Evolutionary conservation across 2,329 filamentous ascomycete species (phyloP).

Genomic region (Fusarium camptoceras): DNA sequence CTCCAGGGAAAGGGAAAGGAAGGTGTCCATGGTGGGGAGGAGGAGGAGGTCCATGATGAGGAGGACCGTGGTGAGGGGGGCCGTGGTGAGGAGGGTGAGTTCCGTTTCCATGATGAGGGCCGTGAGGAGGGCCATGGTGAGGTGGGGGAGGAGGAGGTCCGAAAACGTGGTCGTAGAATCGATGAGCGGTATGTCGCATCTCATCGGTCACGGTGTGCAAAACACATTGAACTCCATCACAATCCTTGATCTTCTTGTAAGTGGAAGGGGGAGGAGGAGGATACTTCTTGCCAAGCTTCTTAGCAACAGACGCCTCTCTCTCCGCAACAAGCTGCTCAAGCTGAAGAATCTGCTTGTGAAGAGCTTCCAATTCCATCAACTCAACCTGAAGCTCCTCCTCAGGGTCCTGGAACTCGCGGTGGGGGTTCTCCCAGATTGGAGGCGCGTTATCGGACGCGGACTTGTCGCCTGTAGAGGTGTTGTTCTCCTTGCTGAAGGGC

Average conservation of each 20-base stretch:
- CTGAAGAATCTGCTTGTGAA: conserved; percentile 56
- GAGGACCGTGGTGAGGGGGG: conserved; percentile 44
- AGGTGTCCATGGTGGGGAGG: conserved; percentile 31
- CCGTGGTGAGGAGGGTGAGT: conserved; percentile 39
- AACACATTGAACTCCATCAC: conserved; percentile 52
- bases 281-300: conserved; percentile 49
- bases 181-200: conserved; percentile 50
- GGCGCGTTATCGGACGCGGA: conserved; percentile 2
- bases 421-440: conserved; percentile 25
- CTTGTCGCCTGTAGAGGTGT: conserved; percentile 6
- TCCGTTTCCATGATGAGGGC: conserved; percentile 33
- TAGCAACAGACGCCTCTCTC: conserved; percentile 56
- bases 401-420: conserved; percentile 45
- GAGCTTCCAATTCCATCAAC: conserved; percentile 58
- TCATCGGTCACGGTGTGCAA: conserved; percentile 54
- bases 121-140: conserved; percentile 19
- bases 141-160: conserved; percentile 26
- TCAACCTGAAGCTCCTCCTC: conserved; percentile 55
- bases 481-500: conserved; percentile 42
- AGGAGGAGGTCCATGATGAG: conserved; percentile 35
- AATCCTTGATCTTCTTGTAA: conserved; percentile 34
- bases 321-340: conserved; percentile 57
- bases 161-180: conserved; percentile 37
- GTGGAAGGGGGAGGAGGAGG: conserved; percentile 41
- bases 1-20: conserved; percentile 45